phyloP scores from a whole-genome alignment of 257 asterid species.

The Marsdenia floribunda region DNA sequence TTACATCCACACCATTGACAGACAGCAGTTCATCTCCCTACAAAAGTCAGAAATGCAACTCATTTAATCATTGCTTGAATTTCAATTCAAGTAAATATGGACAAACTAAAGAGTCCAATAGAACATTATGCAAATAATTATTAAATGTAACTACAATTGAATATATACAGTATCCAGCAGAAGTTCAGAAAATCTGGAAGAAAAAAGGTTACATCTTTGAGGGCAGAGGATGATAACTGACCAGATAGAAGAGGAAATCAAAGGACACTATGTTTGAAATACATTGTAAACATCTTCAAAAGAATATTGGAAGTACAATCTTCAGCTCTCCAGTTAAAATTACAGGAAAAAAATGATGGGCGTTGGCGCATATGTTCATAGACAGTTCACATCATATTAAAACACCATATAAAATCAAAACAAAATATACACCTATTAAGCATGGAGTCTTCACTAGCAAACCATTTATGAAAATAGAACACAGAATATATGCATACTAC shows the following conservation, averaged over 20 bases:
- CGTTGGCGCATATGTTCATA: neutral
- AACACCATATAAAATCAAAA: neutral
- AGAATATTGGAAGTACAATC: neutral
- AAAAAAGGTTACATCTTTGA: neutral
- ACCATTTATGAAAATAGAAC: neutral
- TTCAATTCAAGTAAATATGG: constrained; percentile 6
- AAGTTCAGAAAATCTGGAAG: neutral
- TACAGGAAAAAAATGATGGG: neutral
- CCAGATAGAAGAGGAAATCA: neutral
- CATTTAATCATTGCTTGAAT: constrained; percentile 9
- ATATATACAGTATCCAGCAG: neutral
- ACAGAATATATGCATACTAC: neutral
- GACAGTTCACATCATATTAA: neutral
- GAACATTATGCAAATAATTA: neutral
- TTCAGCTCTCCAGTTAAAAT: neutral
- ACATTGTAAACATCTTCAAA: neutral
- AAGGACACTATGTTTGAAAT: neutral
- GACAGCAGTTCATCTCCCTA: constrained; percentile 92
- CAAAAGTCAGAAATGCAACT: constrained; percentile 19
- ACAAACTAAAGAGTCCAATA: neutral
- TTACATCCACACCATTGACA: constrained; percentile 73
- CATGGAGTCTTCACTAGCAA: neutral
- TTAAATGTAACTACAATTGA: neutral
- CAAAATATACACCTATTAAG: neutral
- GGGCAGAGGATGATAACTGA: neutral